Evolutionary conservation across 495 filamentous ascomycete species (phyloP).

Genomic region (Tuber melanosporum): DNA sequence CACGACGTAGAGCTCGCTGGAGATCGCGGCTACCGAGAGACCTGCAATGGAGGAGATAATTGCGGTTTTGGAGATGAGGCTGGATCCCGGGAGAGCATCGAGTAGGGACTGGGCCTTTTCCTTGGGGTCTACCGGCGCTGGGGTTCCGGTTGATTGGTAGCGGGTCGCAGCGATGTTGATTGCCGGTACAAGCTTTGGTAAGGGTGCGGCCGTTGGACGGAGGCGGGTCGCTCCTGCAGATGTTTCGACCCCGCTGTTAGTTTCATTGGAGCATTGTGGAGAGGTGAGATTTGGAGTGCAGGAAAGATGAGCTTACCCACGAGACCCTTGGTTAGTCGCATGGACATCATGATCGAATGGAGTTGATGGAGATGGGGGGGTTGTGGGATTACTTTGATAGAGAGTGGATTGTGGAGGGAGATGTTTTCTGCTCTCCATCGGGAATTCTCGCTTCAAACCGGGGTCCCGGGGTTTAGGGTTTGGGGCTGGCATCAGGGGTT

Average conservation of each 20-base stretch:
- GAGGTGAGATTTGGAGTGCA: slow-evolving; percentile 5
- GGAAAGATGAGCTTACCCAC: slow-evolving; percentile 26
- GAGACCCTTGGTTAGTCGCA: slow-evolving; percentile 40
- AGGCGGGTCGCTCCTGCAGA: slow-evolving; percentile 76
- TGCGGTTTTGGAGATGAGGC: slow-evolving; percentile 86
- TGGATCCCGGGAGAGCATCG: slow-evolving; percentile 77
- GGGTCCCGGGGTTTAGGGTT: slow-evolving; percentile 22
- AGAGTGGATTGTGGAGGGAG: slow-evolving; percentile 8
- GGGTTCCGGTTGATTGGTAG: slow-evolving; percentile 66
- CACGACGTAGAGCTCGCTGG: slow-evolving; percentile 98
- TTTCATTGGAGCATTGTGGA: neutral
- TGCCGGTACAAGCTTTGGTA: slow-evolving; percentile 57
- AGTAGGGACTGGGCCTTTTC: slow-evolving; percentile 93
- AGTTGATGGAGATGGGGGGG: slow-evolving; percentile 12
- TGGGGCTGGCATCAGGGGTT: slow-evolving; percentile 10
- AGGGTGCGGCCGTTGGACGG: slow-evolving; percentile 51
- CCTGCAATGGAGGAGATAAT: slow-evolving; percentile 89
- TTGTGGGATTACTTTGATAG: slow-evolving; percentile 11
- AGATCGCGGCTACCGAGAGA: slow-evolving; percentile 86
- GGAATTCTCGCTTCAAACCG: slow-evolving; percentile 16
- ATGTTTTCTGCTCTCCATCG: slow-evolving; percentile 26
- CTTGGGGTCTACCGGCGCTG: slow-evolving; percentile 64
- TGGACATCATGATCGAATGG: slow-evolving; percentile 37
- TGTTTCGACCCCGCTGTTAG: slow-evolving; percentile 16
- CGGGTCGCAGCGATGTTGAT: slow-evolving; percentile 56